Evolutionary conservation across 345 rosid species (phyloP).

Genomic region (Brassica carinata): DNA sequence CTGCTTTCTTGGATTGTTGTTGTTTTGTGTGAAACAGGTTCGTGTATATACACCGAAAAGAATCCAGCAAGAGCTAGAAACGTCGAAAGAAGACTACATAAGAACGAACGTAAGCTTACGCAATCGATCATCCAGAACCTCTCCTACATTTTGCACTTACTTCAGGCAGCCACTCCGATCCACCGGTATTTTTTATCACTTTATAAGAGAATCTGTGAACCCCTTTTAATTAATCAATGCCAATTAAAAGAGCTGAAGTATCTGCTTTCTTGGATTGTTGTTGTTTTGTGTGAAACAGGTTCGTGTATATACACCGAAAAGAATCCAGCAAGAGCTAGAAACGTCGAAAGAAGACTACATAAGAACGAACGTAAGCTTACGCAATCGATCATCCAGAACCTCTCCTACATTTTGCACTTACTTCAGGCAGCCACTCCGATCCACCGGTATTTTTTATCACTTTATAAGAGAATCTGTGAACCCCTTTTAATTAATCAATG

Average conservation of each 20-base stretch:
- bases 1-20: background rate
- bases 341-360: no score
- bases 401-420: no score
- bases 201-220: background rate
- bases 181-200: conserved; percentile 62
- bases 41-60: conserved; percentile 79
- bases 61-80: conserved; percentile 44
- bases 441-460: no score
- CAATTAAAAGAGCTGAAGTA: background rate
- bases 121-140: conserved; percentile 63
- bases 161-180: conserved; percentile 95
- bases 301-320: conserved; percentile 76
- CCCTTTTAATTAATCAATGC: background rate
- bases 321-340: conserved; percentile 47
- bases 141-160: conserved; percentile 83
- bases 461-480: no score
- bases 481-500: no score
- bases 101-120: no score
- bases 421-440: no score
- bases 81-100: no score
- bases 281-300: conserved; percentile 50
- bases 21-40: conserved; percentile 50
- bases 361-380: no score
- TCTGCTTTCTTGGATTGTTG: background rate
- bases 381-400: no score